Base-by-base conservation (phyloP, 2,329 filamentous ascomycete genomes). In the Exophiala lecanii-corni region DNA sequence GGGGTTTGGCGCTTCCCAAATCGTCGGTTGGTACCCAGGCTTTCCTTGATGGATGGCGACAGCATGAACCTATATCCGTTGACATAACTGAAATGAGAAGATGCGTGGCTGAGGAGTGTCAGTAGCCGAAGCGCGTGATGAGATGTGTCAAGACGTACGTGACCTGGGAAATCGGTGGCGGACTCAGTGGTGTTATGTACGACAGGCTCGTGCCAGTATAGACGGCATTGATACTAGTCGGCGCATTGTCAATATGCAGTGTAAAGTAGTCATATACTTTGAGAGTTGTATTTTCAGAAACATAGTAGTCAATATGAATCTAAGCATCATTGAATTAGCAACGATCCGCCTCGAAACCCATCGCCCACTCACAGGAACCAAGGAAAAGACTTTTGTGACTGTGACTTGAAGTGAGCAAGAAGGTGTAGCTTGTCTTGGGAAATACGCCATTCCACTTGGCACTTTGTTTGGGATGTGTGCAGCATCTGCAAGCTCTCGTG, bases 171-270 rank as follows among this genome's bases (percentile, higher is more conserved):
- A n/a, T n/a, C n/a, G n/a, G n/a, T n/a, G n/a, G n/a, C n/a, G 12
- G 4, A 37, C n/a, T 37, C 34, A 43, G 25, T 31, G 2, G 13
- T 10, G 42, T 45, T 38, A 36, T 43, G 23, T 17, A 40, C 19
- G 21, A 30, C 13, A 23, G 36, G 18, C 17, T 42, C 5, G 45
- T 49, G 19, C 36, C 47, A 4, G 47, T 53, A 19, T 38, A 45
- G n/a, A 48, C 28, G 23, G 44, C 12, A 42, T 53, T 38, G n/a
- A 55, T 44, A 10, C 28, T 47, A 25, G 50, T 55, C 7, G 52
- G 52, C 5, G 52, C 52, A 35, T 55, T 46, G 13, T 47, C 36
- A 10, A 55, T 43, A 16, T 44, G 43, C 17, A 55, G 36, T 3
- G 39, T 49, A 12, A 55, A 30, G 26, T 47, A 44, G 21, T 47